Conservation (phyloP, 2,329 filamentous ascomycete species). For the Stachybotrys elegans region DNA sequence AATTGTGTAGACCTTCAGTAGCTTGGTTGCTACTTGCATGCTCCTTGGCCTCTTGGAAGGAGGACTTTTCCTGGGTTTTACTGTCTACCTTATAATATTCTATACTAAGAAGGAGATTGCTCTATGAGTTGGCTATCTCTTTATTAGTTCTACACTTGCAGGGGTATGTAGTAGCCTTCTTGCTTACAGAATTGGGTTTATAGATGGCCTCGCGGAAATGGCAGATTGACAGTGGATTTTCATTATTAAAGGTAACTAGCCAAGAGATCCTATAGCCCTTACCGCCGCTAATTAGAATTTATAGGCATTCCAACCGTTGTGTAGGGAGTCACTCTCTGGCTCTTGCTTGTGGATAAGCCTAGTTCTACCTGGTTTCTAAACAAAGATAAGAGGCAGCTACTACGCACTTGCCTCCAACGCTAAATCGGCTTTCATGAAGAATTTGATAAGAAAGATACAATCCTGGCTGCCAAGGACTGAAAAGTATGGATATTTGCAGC, state of each 20-base stretch:
- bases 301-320: constrained; percentile 15
- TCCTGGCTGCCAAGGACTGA: too few relatives aligned
- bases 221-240: constrained; percentile 55
- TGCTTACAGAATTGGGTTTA: constrained; percentile 58
- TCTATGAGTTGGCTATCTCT: constrained; percentile 51
- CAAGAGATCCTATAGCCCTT: not conserved
- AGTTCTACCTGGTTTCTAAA: constrained; percentile 7
- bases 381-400: constrained; percentile 3
- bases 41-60: too few relatives aligned
- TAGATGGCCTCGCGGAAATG: constrained; percentile 38
- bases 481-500: too few relatives aligned
- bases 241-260: constrained; percentile 44
- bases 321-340: constrained; percentile 2
- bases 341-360: constrained; percentile 6
- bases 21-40: too few relatives aligned
- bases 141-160: constrained; percentile 50
- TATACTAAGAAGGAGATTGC: too few relatives aligned
- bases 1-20: too few relatives aligned
- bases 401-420: constrained; percentile 35
- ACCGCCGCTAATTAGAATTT: constrained; percentile 24
- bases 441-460: constrained; percentile 8
- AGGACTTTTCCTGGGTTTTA: too few relatives aligned
- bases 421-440: constrained; percentile 46
- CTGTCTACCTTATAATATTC: too few relatives aligned
- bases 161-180: constrained; percentile 55